Base-by-base conservation (phyloP, 768 basidiomycete genomes). In the Lactarius indigo region DNA sequence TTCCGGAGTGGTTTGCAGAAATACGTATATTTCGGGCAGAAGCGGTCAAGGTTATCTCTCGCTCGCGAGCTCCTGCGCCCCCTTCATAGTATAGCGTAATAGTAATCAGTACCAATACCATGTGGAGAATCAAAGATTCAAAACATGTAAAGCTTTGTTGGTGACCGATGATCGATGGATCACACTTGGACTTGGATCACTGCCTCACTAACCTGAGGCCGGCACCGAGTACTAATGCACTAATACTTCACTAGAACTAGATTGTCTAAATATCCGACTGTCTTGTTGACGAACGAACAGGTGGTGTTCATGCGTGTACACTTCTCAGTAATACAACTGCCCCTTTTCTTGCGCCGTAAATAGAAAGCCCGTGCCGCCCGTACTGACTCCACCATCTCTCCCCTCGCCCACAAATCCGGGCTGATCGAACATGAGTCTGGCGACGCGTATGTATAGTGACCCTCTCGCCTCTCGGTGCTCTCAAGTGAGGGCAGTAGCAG, bases 381-480 rank as follows among this genome's bases (percentile, higher is more conserved):
- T 31, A 26, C 8, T 15, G 30, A 35, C 35, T 9, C 1, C 23
- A 6, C 8, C 7, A 6, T 5, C 35, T 37, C 18, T 30, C 26
- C 26, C 9, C 41, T 50, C 59, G 6, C 61, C 60, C 17, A 63
- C 57, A 59, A 3, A 31, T 7, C 65, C 65, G 7, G 61, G 42
- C 41, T 62, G 41, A 26, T 80, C 77, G 26, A 79, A 76, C 4
- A 84, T 85, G 71, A 87, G 70, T 63, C 81, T 81, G 5, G 87
- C 87, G 0, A 79, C 77, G 57, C 87, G 77, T 52, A 87, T n/a
- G n/a, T n/a, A n/a, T n/a, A n/a, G n/a, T n/a, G 69, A 71, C 90
- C 90, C 58, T 90, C 72, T 89, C 88, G 10, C 30, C 78, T 72
- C 63, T 84, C 83, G 12, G 79, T 81, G 20, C 83, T 86, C 17